phyloP scores from a whole-genome alignment of 2,329 filamentous ascomycete species.

The Tolypocladium paradoxum region DNA sequence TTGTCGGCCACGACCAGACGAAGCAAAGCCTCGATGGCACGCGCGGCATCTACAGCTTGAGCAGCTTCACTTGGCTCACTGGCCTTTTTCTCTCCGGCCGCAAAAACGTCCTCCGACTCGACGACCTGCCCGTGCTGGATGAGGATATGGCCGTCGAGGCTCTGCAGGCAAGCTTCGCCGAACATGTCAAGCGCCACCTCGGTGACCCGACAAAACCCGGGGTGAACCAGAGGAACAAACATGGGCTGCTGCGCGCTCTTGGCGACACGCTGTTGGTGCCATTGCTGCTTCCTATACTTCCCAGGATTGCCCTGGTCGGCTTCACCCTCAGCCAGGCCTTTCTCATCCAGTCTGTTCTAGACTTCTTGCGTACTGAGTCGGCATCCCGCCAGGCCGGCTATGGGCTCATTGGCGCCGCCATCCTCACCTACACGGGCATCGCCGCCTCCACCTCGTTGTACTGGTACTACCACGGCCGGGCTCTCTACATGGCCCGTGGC shows the following conservation, averaged over 20 bases:
- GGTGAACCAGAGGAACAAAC: too few species aligned
- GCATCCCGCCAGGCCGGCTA: constrained; percentile 19
- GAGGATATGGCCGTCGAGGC: constrained; percentile 11
- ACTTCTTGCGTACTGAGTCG: constrained; percentile 16
- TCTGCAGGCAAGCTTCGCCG: constrained; percentile 8
- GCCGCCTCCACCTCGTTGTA: constrained; percentile 24
- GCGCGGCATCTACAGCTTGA: constrained; percentile 20
- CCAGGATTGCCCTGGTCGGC: constrained; percentile 10
- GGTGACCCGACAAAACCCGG: background rate
- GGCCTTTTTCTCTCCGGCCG: constrained; percentile 25
- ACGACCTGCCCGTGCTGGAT: constrained; percentile 25
- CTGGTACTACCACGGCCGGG: constrained; percentile 25
- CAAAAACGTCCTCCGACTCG: constrained; percentile 16
- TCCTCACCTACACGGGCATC: constrained; percentile 29
- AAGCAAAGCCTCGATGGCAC: constrained; percentile 27
- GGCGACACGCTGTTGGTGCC: too few species aligned
- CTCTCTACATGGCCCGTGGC: constrained; percentile 19
- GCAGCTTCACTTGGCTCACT: constrained; percentile 24
- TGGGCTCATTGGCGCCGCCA: constrained; percentile 29
- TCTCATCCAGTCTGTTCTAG: constrained; percentile 27
- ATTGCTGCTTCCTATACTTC: too few species aligned
- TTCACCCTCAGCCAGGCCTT: constrained; percentile 28
- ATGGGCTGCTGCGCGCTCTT: too few species aligned
- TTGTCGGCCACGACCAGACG: constrained; percentile 21
- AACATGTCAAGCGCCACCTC: background rate